Conservation (phyloP, 768 basidiomycete genomes). For the Daedalea quercina region DNA sequence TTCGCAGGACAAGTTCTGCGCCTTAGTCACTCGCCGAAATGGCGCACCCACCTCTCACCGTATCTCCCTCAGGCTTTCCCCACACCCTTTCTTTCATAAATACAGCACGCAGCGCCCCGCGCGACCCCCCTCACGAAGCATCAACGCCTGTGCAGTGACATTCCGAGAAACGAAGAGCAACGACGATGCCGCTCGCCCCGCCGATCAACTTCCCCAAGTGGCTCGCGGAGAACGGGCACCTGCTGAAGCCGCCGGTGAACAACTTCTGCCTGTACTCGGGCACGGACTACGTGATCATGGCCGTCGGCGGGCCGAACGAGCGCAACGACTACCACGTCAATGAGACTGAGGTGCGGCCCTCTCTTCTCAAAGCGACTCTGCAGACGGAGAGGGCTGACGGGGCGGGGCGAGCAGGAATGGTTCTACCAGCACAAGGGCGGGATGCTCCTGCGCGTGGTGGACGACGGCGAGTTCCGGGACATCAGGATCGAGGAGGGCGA, state of each 20-base stretch:
- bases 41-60: not conserved
- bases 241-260: conserved; percentile 88
- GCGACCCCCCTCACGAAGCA: too few relatives aligned
- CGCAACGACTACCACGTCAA: conserved; percentile 94
- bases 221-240: conserved; percentile 74
- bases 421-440: conserved; percentile 95
- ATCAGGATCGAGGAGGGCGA: conserved; percentile 90
- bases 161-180: too few relatives aligned
- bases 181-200: conserved; percentile 61
- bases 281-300: conserved; percentile 91
- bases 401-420: conserved; percentile 63
- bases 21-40: not conserved
- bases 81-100: not conserved
- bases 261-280: conserved; percentile 83
- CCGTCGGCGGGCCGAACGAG: conserved; percentile 91
- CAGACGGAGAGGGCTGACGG: too few relatives aligned
- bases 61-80: not conserved
- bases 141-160: too few relatives aligned
- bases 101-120: too few relatives aligned
- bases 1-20: not conserved
- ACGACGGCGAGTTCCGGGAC: conserved; percentile 74
- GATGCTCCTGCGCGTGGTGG: conserved; percentile 86
- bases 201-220: conserved; percentile 89
- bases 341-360: conserved; percentile 84
- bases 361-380: too few relatives aligned